These are phyloP conservation scores for Akanthomyces uredinophilus DNA, from an alignment of 2,329 filamentous ascomycete genomes.

Conservation along the genomic window DNA sequence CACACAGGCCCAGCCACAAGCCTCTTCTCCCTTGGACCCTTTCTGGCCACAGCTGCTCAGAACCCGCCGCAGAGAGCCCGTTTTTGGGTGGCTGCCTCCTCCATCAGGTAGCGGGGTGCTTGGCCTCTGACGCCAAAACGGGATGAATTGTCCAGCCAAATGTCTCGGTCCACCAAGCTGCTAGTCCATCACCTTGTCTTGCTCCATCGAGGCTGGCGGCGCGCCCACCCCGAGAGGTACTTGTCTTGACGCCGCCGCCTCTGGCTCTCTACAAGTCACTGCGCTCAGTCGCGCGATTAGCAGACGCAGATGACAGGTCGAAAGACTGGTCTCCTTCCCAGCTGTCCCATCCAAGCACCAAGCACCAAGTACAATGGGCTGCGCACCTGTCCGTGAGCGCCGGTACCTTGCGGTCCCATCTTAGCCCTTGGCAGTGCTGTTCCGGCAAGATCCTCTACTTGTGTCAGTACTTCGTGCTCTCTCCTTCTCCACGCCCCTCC, in stretches of 20 bases:
- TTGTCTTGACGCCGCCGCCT: neutral
- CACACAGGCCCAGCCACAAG: neutral
- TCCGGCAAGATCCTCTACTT: neutral
- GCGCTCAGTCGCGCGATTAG: constrained; percentile 13
- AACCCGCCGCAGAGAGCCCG: neutral
- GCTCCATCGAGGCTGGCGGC: constrained; percentile 1
- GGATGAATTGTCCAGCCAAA: constrained; percentile 10
- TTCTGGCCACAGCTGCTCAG: neutral
- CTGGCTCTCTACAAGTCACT: neutral
- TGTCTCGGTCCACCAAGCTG: constrained; percentile 9
- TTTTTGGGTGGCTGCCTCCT: constrained; percentile 7
- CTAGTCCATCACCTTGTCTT: constrained; percentile 5
- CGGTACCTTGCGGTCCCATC: constrained; percentile 1
- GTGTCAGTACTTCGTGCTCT: neutral
- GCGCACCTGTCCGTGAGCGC: neutral
- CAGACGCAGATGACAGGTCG: constrained; percentile 15
- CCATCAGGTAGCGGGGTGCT: constrained; percentile 2
- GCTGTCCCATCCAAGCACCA: neutral
- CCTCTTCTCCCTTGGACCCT: constrained; percentile 8
- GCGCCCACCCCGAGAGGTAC: neutral
- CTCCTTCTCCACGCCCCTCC: neutral
- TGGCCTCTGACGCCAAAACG: constrained; percentile 1
- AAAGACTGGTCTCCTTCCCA: neutral
- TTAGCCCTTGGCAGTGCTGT: neutral
- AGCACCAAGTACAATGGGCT: neutral